Conservation (phyloP, 345 rosid genomes). For the Rhodomyrtus tomentosa region DNA sequence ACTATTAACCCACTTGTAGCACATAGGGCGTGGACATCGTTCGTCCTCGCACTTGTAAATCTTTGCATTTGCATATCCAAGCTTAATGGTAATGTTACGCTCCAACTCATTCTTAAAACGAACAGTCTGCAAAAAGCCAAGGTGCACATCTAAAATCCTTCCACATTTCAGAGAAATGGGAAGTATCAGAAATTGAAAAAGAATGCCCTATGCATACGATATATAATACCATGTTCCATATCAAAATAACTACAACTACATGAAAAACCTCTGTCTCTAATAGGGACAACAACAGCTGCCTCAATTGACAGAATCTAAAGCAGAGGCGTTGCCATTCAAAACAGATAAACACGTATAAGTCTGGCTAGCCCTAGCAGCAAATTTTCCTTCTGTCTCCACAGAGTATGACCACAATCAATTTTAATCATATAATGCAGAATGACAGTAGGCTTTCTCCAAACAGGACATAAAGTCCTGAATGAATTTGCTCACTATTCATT, state of each 20-base stretch:
- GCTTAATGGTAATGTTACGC: slow-evolving; percentile 92
- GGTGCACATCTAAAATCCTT: background rate
- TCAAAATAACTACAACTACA: background rate
- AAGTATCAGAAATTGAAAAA: background rate
- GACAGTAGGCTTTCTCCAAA: background rate
- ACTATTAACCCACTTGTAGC: slow-evolving; percentile 59
- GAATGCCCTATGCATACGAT: background rate
- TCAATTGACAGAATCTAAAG: background rate
- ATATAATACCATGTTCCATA: background rate
- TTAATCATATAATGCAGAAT: background rate
- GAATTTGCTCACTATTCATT: background rate
- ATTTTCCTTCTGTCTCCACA: background rate
- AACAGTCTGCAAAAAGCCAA: slow-evolving; percentile 52
- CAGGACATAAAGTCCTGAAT: background rate
- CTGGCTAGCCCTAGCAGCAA: background rate
- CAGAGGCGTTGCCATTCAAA: background rate
- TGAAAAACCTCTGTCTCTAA: background rate
- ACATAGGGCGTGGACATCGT: slow-evolving; percentile 79
- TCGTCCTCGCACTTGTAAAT: slow-evolving; percentile 96
- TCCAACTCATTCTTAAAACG: slow-evolving; percentile 93
- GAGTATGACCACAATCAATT: background rate
- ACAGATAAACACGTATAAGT: background rate
- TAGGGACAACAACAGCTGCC: background rate
- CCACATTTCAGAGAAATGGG: background rate
- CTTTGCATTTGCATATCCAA: slow-evolving; percentile 97